A percentile compares a stretch with the other conserved stretches of the same genome.
These are phyloP conservation scores for Candida sithepensis DNA, from an alignment of 805 yeast species.

Conservation along the genomic window DNA sequence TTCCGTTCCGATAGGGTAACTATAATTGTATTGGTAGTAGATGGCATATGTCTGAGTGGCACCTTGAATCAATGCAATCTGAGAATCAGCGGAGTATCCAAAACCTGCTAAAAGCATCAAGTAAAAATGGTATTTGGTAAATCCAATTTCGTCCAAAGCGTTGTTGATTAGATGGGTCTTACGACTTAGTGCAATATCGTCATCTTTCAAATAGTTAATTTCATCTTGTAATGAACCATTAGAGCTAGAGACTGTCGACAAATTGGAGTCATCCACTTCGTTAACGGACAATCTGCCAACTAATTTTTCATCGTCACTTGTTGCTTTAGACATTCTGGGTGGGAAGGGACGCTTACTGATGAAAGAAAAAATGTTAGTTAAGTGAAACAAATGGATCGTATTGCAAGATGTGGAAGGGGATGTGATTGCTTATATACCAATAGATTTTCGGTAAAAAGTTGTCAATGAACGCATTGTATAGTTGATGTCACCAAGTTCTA, in stretches of 20 bases:
- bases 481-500: too few species aligned
- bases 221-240: neutral
- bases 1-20: slow-evolving; percentile 38
- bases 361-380: too few species aligned
- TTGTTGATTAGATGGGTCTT: slow-evolving; percentile 40
- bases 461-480: too few species aligned
- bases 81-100: slow-evolving; percentile 49
- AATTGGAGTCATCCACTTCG: neutral
- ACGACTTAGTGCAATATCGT: slow-evolving; percentile 5
- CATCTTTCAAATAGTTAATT: neutral
- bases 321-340: too few species aligned
- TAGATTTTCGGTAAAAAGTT: too few species aligned
- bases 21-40: slow-evolving; percentile 38
- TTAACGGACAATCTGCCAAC: too few species aligned
- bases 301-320: too few species aligned
- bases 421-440: too few species aligned
- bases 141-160: slow-evolving; percentile 53
- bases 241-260: neutral
- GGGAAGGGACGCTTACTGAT: too few species aligned
- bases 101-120: slow-evolving; percentile 44
- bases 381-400: too few species aligned
- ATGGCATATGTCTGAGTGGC: slow-evolving; percentile 37
- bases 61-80: slow-evolving; percentile 39
- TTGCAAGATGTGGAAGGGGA: too few species aligned
- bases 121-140: slow-evolving; percentile 47